A percentile compares a stretch with the other conserved stretches of the same genome.
Evolutionary conservation across 345 rosid species (phyloP).

Genomic region (Capsella bursapastoris): DNA sequence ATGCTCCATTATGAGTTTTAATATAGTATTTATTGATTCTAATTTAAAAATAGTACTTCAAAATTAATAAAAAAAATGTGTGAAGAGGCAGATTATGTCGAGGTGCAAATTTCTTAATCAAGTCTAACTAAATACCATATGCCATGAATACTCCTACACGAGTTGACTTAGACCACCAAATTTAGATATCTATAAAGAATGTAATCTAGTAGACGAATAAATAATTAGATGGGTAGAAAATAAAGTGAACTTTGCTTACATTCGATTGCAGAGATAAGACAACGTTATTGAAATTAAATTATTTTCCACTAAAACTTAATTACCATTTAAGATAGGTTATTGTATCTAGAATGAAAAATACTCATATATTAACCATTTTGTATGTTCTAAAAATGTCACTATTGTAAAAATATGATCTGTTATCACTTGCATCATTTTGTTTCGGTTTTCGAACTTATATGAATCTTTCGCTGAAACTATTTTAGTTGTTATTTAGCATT

Average conservation of each 20-base stretch:
- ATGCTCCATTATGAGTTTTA: conserved; percentile 40
- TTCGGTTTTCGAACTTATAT: too few relatives aligned
- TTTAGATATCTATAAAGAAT: conserved; percentile 12
- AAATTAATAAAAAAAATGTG: conserved; percentile 23
- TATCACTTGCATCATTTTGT: too few relatives aligned
- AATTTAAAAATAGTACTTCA: conserved; percentile 18
- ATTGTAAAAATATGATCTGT: too few relatives aligned
- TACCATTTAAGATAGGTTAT: too few relatives aligned
- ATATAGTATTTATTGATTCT: conserved; percentile 23
- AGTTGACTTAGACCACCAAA: conserved; percentile 35
- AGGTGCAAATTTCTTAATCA: conserved; percentile 32
- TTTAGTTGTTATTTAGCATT: too few relatives aligned
- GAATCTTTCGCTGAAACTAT: too few relatives aligned
- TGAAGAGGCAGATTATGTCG: conserved; percentile 36
- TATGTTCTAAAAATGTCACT: too few relatives aligned
- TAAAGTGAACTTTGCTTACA: conserved; percentile 23
- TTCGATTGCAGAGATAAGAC: neutral
- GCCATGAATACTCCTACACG: conserved; percentile 24
- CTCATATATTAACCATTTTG: too few relatives aligned
- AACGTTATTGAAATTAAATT: too few relatives aligned
- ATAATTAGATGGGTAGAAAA: conserved; percentile 10
- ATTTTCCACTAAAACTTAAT: too few relatives aligned
- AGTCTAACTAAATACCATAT: conserved; percentile 20
- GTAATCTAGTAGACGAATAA: conserved; percentile 18
- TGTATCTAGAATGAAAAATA: too few relatives aligned